phyloP scores from a whole-genome alignment of 2,329 filamentous ascomycete genomes.

The Furcasterigmium furcatum region DNA sequence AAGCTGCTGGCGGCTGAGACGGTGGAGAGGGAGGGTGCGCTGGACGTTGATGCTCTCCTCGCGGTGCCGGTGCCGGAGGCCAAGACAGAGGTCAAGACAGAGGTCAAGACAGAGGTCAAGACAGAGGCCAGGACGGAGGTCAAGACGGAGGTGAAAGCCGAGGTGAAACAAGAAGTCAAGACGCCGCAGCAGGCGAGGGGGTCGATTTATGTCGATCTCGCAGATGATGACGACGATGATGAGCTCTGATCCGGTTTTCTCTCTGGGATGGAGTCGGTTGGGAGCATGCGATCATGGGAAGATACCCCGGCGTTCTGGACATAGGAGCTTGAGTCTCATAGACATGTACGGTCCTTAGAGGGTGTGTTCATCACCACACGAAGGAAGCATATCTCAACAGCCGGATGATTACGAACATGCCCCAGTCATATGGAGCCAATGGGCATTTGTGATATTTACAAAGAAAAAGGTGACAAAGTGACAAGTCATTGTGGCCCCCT shows the following conservation, averaged over 20 bases:
- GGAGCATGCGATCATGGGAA: no score
- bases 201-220: conserved; percentile 33
- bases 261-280: neutral
- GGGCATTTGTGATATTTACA: neutral
- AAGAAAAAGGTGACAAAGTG: neutral
- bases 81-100: conserved; percentile 10
- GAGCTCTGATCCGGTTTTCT: conserved; percentile 7
- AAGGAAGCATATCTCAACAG: no score
- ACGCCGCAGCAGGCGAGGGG: conserved; percentile 7
- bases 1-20: conserved; percentile 33
- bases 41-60: conserved; percentile 4
- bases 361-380: no score
- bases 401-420: no score
- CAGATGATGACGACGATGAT: conserved; percentile 34
- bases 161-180: conserved; percentile 1
- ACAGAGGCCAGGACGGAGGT: neutral
- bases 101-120: conserved; percentile 12
- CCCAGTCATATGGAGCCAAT: no score
- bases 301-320: no score
- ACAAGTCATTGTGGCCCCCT: no score
- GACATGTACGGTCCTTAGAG: no score
- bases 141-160: conserved; percentile 7
- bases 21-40: conserved; percentile 13
- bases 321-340: no score
- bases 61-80: neutral